phyloP scores from a whole-genome alignment of 2,329 filamentous ascomycete species.

The Amphichorda felina region DNA sequence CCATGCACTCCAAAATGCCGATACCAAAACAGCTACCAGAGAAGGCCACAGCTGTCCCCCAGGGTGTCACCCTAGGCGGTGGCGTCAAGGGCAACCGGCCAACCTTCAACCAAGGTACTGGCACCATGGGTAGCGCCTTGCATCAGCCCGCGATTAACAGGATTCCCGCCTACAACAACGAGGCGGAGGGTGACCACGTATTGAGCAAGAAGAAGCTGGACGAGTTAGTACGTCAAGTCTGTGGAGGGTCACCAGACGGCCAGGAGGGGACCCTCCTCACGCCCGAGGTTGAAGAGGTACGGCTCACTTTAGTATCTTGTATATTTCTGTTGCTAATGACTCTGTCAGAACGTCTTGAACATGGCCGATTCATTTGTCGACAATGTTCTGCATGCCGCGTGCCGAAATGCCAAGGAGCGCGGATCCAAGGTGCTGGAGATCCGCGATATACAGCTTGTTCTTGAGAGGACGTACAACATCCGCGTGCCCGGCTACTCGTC shows the following conservation, averaged over 20 bases:
- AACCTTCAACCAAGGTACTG: constrained; percentile 70
- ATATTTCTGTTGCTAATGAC: constrained; percentile 6
- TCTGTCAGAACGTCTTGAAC: constrained; percentile 64
- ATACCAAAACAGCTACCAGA: constrained; percentile 71
- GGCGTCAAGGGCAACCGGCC: constrained; percentile 57
- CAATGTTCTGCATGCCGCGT: constrained; percentile 75
- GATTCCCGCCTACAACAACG: constrained; percentile 72
- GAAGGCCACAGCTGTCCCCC: constrained; percentile 55
- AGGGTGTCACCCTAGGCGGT: constrained; percentile 59
- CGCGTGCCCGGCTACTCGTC: constrained; percentile 89
- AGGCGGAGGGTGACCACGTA: constrained; percentile 84
- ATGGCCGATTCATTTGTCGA: constrained; percentile 94
- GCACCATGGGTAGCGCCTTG: constrained; percentile 70
- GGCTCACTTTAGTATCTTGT: constrained; percentile 13
- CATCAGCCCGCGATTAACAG: constrained; percentile 76
- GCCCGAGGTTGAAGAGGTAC: constrained; percentile 91
- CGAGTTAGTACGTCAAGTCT: constrained; percentile 87
- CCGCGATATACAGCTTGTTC: constrained; percentile 70
- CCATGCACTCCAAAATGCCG: constrained; percentile 53
- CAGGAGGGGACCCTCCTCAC: constrained; percentile 67
- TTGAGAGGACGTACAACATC: constrained; percentile 81
- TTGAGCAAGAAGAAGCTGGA: constrained; percentile 98
- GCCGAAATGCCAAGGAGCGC: constrained; percentile 84
- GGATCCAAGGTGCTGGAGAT: constrained; percentile 85
- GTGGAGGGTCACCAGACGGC: constrained; percentile 63